phyloP scores from a whole-genome alignment of 164 flowering plant species.

The Litsea cubeba region DNA sequence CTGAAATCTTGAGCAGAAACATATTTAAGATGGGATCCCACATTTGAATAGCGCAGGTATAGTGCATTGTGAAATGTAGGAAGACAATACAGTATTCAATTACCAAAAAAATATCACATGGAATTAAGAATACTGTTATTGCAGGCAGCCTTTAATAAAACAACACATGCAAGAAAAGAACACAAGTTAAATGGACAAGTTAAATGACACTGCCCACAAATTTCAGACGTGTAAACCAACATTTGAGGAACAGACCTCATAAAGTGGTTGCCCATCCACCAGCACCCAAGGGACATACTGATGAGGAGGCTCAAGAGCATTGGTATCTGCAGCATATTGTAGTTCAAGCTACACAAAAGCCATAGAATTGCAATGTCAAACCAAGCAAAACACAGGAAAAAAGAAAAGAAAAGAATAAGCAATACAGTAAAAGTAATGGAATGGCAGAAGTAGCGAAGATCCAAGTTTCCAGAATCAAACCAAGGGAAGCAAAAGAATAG shows the following conservation, averaged over 20 bases:
- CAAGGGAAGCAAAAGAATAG: not conserved
- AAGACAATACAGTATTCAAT: no score
- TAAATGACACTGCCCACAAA: no score
- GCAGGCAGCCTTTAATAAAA: no score
- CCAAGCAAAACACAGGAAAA: not conserved
- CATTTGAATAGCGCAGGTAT: no score
- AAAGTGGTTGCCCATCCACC: slow-evolving; percentile 75
- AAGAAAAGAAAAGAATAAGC: not conserved
- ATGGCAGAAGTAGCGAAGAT: not conserved
- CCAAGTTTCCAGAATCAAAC: not conserved
- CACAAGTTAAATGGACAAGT: no score
- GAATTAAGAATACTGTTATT: no score
- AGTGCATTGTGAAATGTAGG: no score
- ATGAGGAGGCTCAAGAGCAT: slow-evolving; percentile 75
- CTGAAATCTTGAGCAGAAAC: no score
- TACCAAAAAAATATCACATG: no score
- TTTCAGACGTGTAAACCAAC: not conserved
- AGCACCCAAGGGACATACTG: slow-evolving; percentile 89
- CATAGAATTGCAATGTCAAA: not conserved
- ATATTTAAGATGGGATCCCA: no score
- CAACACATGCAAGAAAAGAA: no score
- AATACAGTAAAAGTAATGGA: not conserved
- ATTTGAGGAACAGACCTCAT: slow-evolving; percentile 46
- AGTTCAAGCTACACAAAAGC: slow-evolving; percentile 67
- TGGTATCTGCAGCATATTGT: slow-evolving; percentile 61